A percentile compares a stretch with the other conserved stretches of the same genome.
Conservation (phyloP, 352 stramenopile species). For the Phytopythium oedochilum region DNA sequence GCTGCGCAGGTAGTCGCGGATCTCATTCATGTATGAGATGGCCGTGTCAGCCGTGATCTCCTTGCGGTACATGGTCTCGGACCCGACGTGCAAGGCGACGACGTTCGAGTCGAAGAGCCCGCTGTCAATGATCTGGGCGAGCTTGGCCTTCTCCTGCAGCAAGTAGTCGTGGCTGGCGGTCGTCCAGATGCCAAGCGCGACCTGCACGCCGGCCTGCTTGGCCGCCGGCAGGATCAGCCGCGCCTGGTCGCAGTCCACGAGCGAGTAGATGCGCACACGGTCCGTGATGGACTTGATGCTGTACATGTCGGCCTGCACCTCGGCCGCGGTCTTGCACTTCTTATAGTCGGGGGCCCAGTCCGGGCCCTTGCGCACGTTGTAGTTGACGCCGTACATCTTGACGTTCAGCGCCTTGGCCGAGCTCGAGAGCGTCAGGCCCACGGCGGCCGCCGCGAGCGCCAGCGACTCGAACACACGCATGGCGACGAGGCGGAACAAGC, state of each 20-base stretch:
- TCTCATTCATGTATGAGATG: slow-evolving; percentile 57
- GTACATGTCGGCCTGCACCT: slow-evolving; percentile 55
- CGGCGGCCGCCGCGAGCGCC: slow-evolving; percentile 9
- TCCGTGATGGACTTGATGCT: slow-evolving; percentile 36
- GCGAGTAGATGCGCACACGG: slow-evolving; percentile 64
- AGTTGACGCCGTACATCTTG: slow-evolving; percentile 70
- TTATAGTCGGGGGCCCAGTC: slow-evolving; percentile 34
- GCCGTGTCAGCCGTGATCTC: slow-evolving; percentile 38
- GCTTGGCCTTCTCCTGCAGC: slow-evolving; percentile 37
- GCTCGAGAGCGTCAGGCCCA: slow-evolving; percentile 2
- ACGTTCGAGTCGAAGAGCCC: slow-evolving; percentile 46
- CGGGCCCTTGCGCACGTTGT: slow-evolving; percentile 55
- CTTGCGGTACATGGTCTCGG: slow-evolving; percentile 66
- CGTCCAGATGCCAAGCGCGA: slow-evolving; percentile 70
- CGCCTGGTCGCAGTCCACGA: slow-evolving; percentile 50
- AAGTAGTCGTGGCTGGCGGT: slow-evolving; percentile 28
- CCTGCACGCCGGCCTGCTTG: slow-evolving; percentile 35
- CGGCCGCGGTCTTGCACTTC: slow-evolving; percentile 38
- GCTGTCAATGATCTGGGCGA: slow-evolving; percentile 30
- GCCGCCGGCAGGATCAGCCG: slow-evolving; percentile 38
- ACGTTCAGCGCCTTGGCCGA: slow-evolving; percentile 34
- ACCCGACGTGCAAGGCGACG: slow-evolving; percentile 50
- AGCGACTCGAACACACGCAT: slow-evolving; percentile 5
- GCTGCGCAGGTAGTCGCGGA: slow-evolving; percentile 37
- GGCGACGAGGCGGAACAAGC: background rate